Percentiles rank a stretch among this genome's conserved stretches.
Evolutionary conservation across 2,329 filamentous ascomycete genomes (phyloP).

Genomic region (Lachnellula suecica): DNA sequence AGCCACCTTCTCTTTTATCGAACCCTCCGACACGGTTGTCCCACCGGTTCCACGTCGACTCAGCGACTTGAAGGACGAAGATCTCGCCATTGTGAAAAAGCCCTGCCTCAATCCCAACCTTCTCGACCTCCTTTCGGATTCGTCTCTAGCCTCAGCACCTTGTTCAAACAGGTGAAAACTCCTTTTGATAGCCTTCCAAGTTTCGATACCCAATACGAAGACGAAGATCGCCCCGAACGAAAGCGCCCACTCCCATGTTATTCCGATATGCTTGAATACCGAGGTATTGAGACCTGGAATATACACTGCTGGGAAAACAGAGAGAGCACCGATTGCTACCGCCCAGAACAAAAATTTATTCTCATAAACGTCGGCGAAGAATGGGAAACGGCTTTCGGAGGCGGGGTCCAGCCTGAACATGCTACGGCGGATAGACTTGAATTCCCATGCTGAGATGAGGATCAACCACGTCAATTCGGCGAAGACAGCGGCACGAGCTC

Average conservation of each 20-base stretch:
- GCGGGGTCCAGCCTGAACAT: slow-evolving; percentile 57
- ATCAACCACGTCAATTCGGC: slow-evolving; percentile 56
- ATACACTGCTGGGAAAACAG: slow-evolving; percentile 59
- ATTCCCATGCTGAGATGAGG: slow-evolving; percentile 58
- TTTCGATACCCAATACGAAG: slow-evolving; percentile 60
- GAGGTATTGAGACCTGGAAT: slow-evolving; percentile 63
- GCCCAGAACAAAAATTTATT: slow-evolving; percentile 63
- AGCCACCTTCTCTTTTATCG: slow-evolving; percentile 14
- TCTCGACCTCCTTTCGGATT: slow-evolving; percentile 6
- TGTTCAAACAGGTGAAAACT: slow-evolving; percentile 27
- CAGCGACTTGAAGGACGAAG: slow-evolving; percentile 12
- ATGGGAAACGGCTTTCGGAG: slow-evolving; percentile 35
- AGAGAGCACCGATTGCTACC: slow-evolving; percentile 51
- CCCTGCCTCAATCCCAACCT: slow-evolving; percentile 32
- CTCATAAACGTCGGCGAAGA: slow-evolving; percentile 45
- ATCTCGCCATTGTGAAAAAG: slow-evolving; percentile 33
- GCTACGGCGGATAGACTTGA: slow-evolving; percentile 54
- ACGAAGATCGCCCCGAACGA: slow-evolving; percentile 55
- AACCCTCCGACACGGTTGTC: slow-evolving; percentile 3
- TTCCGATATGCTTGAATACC: slow-evolving; percentile 61
- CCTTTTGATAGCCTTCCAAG: slow-evolving; percentile 63
- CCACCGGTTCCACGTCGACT: slow-evolving; percentile 11
- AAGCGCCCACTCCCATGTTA: slow-evolving; percentile 65
- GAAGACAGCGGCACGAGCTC: slow-evolving; percentile 55
- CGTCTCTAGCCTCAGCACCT: slow-evolving; percentile 25